phyloP scores from a whole-genome alignment of 345 rosid genomes.

The Eutrema heterophyllum region DNA sequence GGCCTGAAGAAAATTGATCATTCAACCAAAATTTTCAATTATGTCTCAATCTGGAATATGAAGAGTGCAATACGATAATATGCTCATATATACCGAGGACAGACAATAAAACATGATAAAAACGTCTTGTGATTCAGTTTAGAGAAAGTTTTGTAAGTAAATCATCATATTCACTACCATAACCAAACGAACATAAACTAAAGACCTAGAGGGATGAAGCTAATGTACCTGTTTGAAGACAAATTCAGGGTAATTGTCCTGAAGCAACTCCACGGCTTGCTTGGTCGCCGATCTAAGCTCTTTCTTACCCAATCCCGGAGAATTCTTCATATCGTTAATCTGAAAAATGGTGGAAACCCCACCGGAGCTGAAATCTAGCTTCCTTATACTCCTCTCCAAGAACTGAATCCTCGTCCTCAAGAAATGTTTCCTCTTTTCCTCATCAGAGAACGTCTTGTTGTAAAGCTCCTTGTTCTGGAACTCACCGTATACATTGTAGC shows the following conservation, averaged over 20 bases:
- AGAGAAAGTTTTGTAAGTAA: neutral
- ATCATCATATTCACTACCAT: neutral
- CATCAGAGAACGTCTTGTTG: slow-evolving; percentile 64
- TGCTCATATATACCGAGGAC: neutral
- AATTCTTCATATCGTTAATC: slow-evolving; percentile 81
- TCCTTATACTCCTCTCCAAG: slow-evolving; percentile 81
- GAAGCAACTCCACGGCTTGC: slow-evolving; percentile 77
- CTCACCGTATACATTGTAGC: slow-evolving; percentile 88
- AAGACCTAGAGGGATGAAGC: neutral
- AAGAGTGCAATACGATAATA: neutral
- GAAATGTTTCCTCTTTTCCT: slow-evolving; percentile 65
- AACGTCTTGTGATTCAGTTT: neutral
- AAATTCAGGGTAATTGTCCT: slow-evolving; percentile 94
- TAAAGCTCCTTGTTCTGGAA: slow-evolving; percentile 85
- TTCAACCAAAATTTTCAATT: neutral
- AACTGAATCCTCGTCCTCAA: slow-evolving; percentile 86
- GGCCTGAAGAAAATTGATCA: slow-evolving; percentile 35
- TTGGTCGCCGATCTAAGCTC: slow-evolving; percentile 82
- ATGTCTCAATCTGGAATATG: neutral
- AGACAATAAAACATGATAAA: neutral
- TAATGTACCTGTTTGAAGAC: slow-evolving; percentile 74
- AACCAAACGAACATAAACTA: no score
- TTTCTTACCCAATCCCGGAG: slow-evolving; percentile 72
- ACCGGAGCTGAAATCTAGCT: slow-evolving; percentile 78
- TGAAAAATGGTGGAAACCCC: slow-evolving; percentile 75